These are phyloP conservation scores for Claviceps purpurea DNA, from an alignment of 2,329 filamentous ascomycete species.

Conservation along the genomic window DNA sequence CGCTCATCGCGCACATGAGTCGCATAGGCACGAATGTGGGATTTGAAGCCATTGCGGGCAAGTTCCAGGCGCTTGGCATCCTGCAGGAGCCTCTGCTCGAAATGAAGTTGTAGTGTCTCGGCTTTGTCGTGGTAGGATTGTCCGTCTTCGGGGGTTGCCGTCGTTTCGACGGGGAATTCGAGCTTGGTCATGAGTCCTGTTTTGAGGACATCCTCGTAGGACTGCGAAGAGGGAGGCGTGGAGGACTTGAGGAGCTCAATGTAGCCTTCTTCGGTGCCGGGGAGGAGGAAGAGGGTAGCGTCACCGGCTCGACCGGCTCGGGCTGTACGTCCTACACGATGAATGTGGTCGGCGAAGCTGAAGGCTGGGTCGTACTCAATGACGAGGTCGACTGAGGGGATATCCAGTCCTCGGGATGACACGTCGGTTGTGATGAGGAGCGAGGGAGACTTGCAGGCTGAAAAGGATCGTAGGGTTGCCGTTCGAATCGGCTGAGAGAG, in stretches of 20 bases:
- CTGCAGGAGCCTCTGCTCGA: conserved; percentile 46
- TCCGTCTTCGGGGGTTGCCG: conserved; percentile 30
- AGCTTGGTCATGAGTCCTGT: conserved; percentile 50
- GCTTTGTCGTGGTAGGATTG: conserved; percentile 36
- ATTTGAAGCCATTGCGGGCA: conserved; percentile 76
- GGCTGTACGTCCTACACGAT: conserved; percentile 88
- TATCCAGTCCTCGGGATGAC: conserved; percentile 84
- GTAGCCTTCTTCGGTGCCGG: conserved; percentile 86
- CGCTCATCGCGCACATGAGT: conserved; percentile 83
- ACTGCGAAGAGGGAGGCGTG: conserved; percentile 33
- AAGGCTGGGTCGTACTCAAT: conserved; percentile 96
- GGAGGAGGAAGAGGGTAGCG: conserved; percentile 78
- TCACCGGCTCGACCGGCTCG: conserved; percentile 81
- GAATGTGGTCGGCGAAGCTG: conserved; percentile 82
- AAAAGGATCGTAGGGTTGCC: conserved; percentile 70
- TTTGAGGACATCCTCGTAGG: conserved; percentile 44
- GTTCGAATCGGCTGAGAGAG: conserved; percentile 79
- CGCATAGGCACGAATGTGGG: conserved; percentile 85
- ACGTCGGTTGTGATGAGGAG: conserved; percentile 92
- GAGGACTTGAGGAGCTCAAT: conserved; percentile 53
- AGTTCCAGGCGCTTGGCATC: conserved; percentile 61
- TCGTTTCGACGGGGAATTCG: conserved; percentile 57
- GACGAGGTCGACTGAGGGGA: conserved; percentile 88
- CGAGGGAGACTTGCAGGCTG: conserved; percentile 57
- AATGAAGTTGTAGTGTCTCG: conserved; percentile 44